These are phyloP conservation scores for Blastobotrys persicus DNA, from an alignment of 1,139 yeast species.

Conservation along the genomic window DNA sequence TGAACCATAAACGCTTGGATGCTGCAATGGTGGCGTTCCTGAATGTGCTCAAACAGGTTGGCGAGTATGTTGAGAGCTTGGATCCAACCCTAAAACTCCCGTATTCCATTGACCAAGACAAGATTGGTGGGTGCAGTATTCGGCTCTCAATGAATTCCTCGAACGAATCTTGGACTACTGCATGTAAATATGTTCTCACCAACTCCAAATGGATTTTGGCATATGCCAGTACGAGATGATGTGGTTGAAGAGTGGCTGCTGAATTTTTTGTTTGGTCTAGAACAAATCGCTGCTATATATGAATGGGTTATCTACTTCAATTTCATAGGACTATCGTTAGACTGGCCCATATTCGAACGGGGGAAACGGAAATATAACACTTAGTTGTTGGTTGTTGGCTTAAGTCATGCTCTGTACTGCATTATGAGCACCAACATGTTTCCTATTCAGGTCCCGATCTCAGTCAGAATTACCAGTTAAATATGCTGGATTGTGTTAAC, in stretches of 20 bases:
- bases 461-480: no score
- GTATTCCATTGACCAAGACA: conserved; percentile 59
- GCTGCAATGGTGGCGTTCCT: conserved; percentile 73
- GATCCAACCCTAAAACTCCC: conserved; percentile 71
- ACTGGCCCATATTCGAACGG: neutral
- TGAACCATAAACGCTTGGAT: conserved; percentile 69
- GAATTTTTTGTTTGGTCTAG: no score
- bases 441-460: no score
- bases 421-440: no score
- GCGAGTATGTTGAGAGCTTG: conserved; percentile 45
- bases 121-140: conserved; percentile 76
- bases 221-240: conserved; percentile 30
- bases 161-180: conserved; percentile 84
- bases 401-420: no score
- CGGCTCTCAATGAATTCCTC: conserved; percentile 60
- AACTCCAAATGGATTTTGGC: conserved; percentile 48
- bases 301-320: neutral
- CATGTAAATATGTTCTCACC: conserved; percentile 78
- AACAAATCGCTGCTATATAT: no score
- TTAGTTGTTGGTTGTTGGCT: no score
- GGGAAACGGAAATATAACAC: no score
- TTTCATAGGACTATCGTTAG: neutral
- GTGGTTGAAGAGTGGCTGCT: no score
- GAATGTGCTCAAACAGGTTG: conserved; percentile 59
- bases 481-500: no score